A percentile compares a stretch with the other conserved stretches of the same genome.
Conservation (phyloP, 768 basidiomycete species). For the Naganishia friedmannii region DNA sequence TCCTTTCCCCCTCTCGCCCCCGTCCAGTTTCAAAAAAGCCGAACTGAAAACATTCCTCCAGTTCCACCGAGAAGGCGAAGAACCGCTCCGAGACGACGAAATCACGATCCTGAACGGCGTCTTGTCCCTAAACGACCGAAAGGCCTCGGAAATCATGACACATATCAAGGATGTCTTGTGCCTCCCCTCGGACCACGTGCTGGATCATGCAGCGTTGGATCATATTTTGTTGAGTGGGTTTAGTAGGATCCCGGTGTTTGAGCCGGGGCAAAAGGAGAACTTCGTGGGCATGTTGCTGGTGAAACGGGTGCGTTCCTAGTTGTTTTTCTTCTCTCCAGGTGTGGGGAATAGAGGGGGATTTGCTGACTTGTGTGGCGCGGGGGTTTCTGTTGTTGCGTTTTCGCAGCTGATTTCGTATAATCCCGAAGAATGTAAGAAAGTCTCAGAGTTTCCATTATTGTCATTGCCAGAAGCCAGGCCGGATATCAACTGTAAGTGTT, state of each 20-base stretch:
- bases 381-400: not conserved
- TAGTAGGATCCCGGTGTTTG: constrained; percentile 86
- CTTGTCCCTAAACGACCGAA: constrained; percentile 52
- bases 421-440: constrained; percentile 62
- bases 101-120: constrained; percentile 53
- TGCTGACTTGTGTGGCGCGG: constrained; percentile 3
- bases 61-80: constrained; percentile 53
- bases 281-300: constrained; percentile 80
- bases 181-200: constrained; percentile 69
- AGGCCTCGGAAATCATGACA: constrained; percentile 73
- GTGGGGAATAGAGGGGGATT: too few species aligned
- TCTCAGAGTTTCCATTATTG: constrained; percentile 64
- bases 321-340: too few species aligned
- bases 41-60: constrained; percentile 56
- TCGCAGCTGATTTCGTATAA: constrained; percentile 80
- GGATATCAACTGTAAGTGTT: constrained; percentile 65
- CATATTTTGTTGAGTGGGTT: constrained; percentile 64
- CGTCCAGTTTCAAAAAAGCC: constrained; percentile 46
- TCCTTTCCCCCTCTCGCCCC: not conserved
- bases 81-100: constrained; percentile 54
- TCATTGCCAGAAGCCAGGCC: constrained; percentile 86
- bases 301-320: constrained; percentile 65
- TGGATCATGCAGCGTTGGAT: constrained; percentile 77
- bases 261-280: constrained; percentile 63
- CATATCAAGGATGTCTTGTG: constrained; percentile 80